phyloP scores from a whole-genome alignment of 306 rosid genomes.

The Lablab purpureus region DNA sequence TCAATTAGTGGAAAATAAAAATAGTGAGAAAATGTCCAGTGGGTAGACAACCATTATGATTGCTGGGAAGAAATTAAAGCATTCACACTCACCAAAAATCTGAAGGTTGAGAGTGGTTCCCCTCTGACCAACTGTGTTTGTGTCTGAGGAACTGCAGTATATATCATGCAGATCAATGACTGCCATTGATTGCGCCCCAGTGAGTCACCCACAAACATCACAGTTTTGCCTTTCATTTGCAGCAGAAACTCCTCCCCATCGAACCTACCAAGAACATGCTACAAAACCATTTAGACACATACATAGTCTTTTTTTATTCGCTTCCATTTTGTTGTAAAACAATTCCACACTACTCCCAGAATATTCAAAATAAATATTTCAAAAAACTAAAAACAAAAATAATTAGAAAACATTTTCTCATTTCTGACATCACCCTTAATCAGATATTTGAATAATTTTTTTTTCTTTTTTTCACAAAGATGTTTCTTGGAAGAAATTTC shows the following conservation, averaged over 20 bases:
- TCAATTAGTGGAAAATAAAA: constrained; percentile 10
- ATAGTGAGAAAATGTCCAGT: background rate
- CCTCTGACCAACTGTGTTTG: constrained; percentile 77
- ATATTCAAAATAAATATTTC: too few relatives aligned
- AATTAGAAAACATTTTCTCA: background rate
- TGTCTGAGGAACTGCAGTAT: constrained; percentile 65
- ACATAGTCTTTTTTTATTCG: background rate
- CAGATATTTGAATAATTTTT: background rate
- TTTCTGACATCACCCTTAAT: background rate
- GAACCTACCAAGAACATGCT: constrained; percentile 78
- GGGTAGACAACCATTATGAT: background rate
- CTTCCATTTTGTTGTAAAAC: background rate
- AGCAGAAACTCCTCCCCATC: constrained; percentile 80
- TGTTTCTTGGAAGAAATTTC: too few relatives aligned
- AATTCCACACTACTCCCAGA: background rate
- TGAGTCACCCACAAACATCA: constrained; percentile 95
- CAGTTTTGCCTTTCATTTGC: constrained; percentile 79
- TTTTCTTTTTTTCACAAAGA: too few relatives aligned
- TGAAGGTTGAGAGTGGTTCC: constrained; percentile 83
- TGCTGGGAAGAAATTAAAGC: background rate
- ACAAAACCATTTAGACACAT: constrained; percentile 53
- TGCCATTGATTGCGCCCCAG: constrained; percentile 95
- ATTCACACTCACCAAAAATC: constrained; percentile 72
- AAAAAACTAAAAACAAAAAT: too few relatives aligned
- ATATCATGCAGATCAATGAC: constrained; percentile 82